Conservation (phyloP, 495 filamentous ascomycete species). For the Trichoderma asperelloides region DNA sequence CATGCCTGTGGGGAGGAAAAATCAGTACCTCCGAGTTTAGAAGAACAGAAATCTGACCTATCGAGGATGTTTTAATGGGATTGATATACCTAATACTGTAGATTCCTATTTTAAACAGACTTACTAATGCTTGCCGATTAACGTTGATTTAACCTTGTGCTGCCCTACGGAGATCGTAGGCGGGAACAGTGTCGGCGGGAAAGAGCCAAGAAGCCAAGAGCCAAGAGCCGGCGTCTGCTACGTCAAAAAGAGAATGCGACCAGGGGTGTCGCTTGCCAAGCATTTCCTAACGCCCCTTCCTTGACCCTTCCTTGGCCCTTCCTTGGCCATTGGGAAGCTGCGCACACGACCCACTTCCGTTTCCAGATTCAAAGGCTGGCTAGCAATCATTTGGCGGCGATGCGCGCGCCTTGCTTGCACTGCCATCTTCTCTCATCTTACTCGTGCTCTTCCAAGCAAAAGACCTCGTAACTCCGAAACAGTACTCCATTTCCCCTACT, state of each 20-base stretch:
- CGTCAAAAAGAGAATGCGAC: not conserved
- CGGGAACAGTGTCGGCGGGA: not conserved
- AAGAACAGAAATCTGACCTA: no score
- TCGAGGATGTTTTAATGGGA: no score
- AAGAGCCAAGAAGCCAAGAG: not conserved
- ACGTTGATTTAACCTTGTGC: not conserved
- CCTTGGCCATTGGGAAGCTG: not conserved
- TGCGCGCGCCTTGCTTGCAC: not conserved
- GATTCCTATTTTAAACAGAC: no score
- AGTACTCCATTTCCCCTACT: not conserved
- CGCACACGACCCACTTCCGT: constrained; percentile 5
- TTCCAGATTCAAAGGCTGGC: not conserved
- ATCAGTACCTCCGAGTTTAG: no score
- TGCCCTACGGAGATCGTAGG: not conserved
- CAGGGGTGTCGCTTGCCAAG: not conserved
- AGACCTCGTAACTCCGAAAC: not conserved
- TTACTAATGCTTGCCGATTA: not conserved
- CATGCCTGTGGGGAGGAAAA: no score
- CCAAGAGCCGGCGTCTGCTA: not conserved
- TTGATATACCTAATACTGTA: no score
- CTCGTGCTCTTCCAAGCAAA: not conserved
- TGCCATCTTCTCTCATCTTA: not conserved
- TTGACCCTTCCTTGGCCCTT: not conserved
- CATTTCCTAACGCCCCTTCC: not conserved
- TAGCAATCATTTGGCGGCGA: not conserved